Evolutionary conservation across 1,284 basidiomycete species (phyloP), one percentile per base, ranked within the genome.

Genomic region (Paramarasmius palmivorus): DNA sequence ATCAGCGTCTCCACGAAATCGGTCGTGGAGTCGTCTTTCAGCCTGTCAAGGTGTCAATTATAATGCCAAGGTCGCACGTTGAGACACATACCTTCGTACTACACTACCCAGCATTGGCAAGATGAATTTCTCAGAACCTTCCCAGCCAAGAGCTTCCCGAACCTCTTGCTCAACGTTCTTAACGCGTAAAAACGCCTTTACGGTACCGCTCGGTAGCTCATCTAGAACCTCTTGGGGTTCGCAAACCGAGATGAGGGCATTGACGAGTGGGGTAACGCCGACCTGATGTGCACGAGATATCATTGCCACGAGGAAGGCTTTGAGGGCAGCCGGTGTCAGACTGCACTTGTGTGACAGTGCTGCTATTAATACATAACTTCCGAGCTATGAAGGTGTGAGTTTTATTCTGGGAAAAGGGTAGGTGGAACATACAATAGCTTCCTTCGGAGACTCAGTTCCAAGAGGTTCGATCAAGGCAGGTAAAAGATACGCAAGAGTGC

Each of bases 351-450:
- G 83, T 0, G 88, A 84, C 19, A 92, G 73, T 0, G 82, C 76
- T 0, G 83, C 79, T 1, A 93, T 71, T 5, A 93, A 73, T 55
- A 92, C 77, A 59, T 86, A 90, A 57, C 81, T 82, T 46, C 84
- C 87, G n/a, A 92, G 77, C 89, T 91, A 52, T 25, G 39, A 32
- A 50, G 53, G 20, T 17, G 49, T 54, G 44, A 35, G 8, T 26
- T 56, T 25, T 29, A 8, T 22, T 4, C 15, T 14, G 26, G 29
- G 38, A 32, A 4, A 44, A 26, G 50, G 15, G n/a, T 41, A 51
- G 3, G 26, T n/a, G 52, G 23, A 39, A 68, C 84, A 61, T 64
- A 88, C 86, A 10, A 81, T 74, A 2, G 77, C 70, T 59, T 90
- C 87, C 55, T 77, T 78, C 2, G 62, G 57, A 29, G 65, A 39